Evolutionary conservation across 2,329 filamentous ascomycete genomes (phyloP).

Genomic region (Botryotinia narcissicola): DNA sequence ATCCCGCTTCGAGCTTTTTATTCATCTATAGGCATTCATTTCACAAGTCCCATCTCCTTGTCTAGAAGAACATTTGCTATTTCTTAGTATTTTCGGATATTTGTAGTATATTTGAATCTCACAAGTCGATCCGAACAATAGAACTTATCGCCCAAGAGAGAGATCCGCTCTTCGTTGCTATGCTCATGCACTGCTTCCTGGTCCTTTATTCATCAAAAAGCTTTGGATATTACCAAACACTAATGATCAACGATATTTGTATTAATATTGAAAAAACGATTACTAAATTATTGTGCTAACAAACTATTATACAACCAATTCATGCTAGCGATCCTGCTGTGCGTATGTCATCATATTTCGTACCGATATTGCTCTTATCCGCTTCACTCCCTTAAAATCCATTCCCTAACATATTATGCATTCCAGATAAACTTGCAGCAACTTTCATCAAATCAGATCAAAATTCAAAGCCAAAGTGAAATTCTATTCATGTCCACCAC

Average conservation of each 20-base stretch:
- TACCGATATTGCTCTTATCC: neutral
- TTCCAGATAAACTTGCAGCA: neutral
- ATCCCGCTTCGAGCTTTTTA: neutral
- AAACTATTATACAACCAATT: neutral
- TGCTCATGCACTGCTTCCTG: no score
- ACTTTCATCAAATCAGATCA: neutral
- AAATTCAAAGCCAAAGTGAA: neutral
- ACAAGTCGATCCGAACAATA: neutral
- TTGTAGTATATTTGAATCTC: no score
- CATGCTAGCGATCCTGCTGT: neutral
- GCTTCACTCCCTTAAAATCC: neutral
- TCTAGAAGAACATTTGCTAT: neutral
- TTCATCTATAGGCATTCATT: neutral
- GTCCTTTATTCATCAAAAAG: no score
- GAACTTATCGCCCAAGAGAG: neutral
- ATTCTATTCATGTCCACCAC: neutral
- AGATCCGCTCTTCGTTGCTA: neutral
- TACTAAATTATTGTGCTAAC: neutral
- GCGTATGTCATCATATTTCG: neutral
- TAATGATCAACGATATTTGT: no score
- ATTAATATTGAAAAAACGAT: neutral
- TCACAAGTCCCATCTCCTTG: neutral
- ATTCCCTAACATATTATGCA: neutral
- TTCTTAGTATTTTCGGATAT: no score
- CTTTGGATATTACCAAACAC: no score